phyloP scores from a whole-genome alignment of 2,329 filamentous ascomycete species.

The Phialocephala sp. region DNA sequence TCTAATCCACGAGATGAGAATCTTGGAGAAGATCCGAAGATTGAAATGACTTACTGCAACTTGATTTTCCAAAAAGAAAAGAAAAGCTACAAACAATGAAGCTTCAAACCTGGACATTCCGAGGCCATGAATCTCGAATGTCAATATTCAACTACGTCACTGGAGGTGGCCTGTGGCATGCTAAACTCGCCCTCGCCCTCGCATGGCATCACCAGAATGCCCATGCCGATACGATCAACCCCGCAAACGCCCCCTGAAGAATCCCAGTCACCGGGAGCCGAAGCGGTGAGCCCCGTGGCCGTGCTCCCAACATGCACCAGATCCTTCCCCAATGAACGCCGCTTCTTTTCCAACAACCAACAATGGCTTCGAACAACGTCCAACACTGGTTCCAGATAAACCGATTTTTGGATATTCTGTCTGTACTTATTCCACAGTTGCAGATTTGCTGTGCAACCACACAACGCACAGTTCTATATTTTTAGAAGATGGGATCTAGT shows the following conservation, averaged over 20 bases:
- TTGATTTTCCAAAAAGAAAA: not conserved
- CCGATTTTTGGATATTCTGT: not conserved
- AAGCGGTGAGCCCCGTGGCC: not conserved
- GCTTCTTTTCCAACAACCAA: not conserved
- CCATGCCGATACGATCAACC: not conserved
- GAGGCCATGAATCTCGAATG: not conserved
- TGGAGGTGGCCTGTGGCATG: not conserved
- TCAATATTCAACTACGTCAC: slow-evolving; percentile 1
- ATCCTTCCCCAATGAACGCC: not conserved
- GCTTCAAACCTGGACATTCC: not conserved
- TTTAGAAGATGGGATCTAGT: not conserved
- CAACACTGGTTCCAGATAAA: slow-evolving; percentile 7
- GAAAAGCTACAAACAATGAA: not conserved
- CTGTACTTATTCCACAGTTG: not conserved
- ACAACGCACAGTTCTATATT: not conserved
- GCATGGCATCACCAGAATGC: not conserved
- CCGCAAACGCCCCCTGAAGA: not conserved
- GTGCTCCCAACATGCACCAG: not conserved
- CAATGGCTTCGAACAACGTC: not conserved
- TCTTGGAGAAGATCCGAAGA: not conserved
- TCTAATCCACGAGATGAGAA: not conserved
- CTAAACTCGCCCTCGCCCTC: not conserved
- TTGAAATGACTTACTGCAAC: not conserved
- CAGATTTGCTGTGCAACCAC: not conserved
- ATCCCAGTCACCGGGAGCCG: not conserved